Percentiles rank a stretch among this genome's conserved stretches.
These are phyloP conservation scores for Lasiodiplodia sp. DNA, from an alignment of 2,329 filamentous ascomycete species.

Conservation along the genomic window DNA sequence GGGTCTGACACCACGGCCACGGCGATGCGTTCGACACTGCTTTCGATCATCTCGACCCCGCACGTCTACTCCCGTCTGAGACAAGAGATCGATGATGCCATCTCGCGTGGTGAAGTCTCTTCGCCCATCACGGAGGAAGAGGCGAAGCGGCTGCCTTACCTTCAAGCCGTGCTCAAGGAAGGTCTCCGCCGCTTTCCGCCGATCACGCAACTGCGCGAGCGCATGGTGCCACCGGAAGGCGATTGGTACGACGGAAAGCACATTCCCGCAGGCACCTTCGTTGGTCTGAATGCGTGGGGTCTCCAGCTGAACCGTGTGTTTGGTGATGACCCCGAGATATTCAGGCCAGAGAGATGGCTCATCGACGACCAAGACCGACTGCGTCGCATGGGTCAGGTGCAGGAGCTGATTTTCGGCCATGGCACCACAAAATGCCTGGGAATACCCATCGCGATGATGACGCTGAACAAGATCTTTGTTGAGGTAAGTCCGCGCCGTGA, in stretches of 20 bases:
- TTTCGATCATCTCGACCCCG: slow-evolving; percentile 60
- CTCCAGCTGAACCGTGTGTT: slow-evolving; percentile 46
- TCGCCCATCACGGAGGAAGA: slow-evolving; percentile 53
- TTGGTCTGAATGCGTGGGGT: slow-evolving; percentile 50
- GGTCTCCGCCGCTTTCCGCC: slow-evolving; percentile 55
- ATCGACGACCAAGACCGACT: slow-evolving; percentile 38
- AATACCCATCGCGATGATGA: slow-evolving; percentile 43
- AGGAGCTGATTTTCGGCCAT: slow-evolving; percentile 49
- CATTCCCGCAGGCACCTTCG: slow-evolving; percentile 46
- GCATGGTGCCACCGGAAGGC: slow-evolving; percentile 42
- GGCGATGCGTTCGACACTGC: slow-evolving; percentile 60
- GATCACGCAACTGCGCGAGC: slow-evolving; percentile 42
- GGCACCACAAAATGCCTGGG: slow-evolving; percentile 48
- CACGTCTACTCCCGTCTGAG: slow-evolving; percentile 56
- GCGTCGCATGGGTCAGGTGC: slow-evolving; percentile 40
- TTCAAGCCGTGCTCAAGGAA: slow-evolving; percentile 57
- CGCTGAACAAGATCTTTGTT: slow-evolving; percentile 51
- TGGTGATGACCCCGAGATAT: slow-evolving; percentile 47
- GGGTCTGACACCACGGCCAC: slow-evolving; percentile 67
- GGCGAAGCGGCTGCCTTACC: slow-evolving; percentile 50
- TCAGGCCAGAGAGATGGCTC: slow-evolving; percentile 48
- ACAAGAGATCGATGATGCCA: slow-evolving; percentile 54
- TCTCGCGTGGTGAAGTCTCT: slow-evolving; percentile 48
- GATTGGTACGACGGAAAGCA: slow-evolving; percentile 44
- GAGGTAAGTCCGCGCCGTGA: slow-evolving; percentile 39